Conservation (phyloP, 2,329 filamentous ascomycete genomes). For the Fusarium humuli region DNA sequence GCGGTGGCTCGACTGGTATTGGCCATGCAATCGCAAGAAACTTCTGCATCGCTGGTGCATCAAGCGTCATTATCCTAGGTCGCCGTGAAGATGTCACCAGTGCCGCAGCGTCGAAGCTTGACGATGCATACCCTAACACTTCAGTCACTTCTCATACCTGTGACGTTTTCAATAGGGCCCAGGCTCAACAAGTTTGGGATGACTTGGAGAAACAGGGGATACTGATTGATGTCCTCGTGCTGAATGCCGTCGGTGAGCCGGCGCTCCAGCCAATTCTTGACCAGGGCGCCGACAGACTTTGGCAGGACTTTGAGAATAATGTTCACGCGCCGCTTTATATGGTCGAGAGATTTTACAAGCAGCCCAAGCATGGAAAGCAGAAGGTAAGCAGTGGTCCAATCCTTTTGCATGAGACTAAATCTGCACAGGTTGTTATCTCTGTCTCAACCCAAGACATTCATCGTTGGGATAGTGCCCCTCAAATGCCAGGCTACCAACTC, state of each 20-base stretch:
- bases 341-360: conserved; percentile 37
- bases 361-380: conserved; percentile 15
- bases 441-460: conserved; percentile 45
- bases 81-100: conserved; percentile 25
- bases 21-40: conserved; percentile 72
- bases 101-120: conserved; percentile 14
- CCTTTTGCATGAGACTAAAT: accelerated
- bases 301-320: conserved; percentile 41
- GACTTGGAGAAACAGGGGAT: conserved; percentile 1
- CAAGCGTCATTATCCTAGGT: conserved; percentile 54
- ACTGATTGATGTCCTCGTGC: conserved; percentile 22
- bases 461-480: conserved; percentile 35
- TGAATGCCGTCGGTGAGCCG: conserved; percentile 27
- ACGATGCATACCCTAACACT: conserved; percentile 15
- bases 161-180: conserved; percentile 11
- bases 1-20: conserved; percentile 73
- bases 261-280: conserved; percentile 30
- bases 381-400: neutral
- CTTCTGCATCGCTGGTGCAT: conserved; percentile 58
- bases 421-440: conserved; percentile 19
- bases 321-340: conserved; percentile 31
- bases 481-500: conserved; percentile 50
- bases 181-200: conserved; percentile 22
- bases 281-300: conserved; percentile 38
- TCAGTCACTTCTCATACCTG: neutral